Evolutionary conservation across 768 basidiomycete genomes (phyloP), one percentile per base, ranked within the genome.

Genomic region (Lentinula detonsa): DNA sequence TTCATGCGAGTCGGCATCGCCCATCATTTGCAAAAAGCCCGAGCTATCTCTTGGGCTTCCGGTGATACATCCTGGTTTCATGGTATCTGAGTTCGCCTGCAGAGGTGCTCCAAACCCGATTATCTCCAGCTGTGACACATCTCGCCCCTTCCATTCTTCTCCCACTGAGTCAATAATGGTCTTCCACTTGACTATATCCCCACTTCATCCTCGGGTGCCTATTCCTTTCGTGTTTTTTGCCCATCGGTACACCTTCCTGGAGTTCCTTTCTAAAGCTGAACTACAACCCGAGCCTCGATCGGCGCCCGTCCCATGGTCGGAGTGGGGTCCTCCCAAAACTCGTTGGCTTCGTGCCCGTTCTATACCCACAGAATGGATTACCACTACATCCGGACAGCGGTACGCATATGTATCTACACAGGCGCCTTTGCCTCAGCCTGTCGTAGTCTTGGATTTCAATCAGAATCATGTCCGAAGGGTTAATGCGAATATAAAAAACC

Each of bases 351-450:
- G 50, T 31, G 43, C 61, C 6, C 55, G 49, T 13, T 16, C 42
- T n/a, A 58, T 58, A 39, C 53, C 55, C 11, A 56, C 51, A 16
- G 46, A 61, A 37, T 61, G 60, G 60, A 61, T 61, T 11, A 61
- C 60, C 7, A 49, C 60, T 21, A 61, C 60, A 7, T 55, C 60
- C 31, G 60, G 60, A 7, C 51, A 55, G 39, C 60, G 60, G n/a
- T 61, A 43, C 16, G 60, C 48, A 15, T 61, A 43, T 34, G 37
- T 61, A 49, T 55, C 40, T 28, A 40, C 34, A 10, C 48, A 52
- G n/a, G 49, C 48, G 13, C 59, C 59, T 37, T n/a, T 40, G 11
- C 40, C 51, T 16, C 60, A 61, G 43, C 60, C 37, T 11, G 40
- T 61, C 33, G 33, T 48, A 7, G n/a, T 61, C 10, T 31, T 43